Base-by-base conservation (phyloP, 768 basidiomycete species). In the Pluteus cervinus region DNA sequence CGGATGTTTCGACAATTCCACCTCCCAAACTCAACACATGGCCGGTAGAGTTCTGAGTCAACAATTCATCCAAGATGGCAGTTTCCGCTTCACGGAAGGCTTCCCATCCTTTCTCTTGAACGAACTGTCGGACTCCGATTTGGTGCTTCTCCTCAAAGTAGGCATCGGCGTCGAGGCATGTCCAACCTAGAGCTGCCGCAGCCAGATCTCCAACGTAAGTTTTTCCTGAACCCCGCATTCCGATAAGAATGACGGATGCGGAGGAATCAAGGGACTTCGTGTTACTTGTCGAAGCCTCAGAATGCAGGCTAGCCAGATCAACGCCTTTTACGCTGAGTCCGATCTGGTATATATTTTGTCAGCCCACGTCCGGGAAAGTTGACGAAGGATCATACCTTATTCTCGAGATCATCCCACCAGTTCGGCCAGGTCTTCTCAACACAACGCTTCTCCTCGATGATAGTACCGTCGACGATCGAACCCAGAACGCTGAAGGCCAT, bases 381-480 rank as follows among this genome's bases (percentile, higher is more conserved):
- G 24, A 11, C 14, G 29, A 40, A 25, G 11, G 14, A 14, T 40
- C 66, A 3, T 35, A 87, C 89, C 78, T 96, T 96, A 66, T 89
- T 92, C 55, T 88, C 78, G 17, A 99, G 69, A 58, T 98, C 96
- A 54, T 98, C 96, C 93, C 94, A 99, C 90, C 93, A 99, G 55
- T 92, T 93, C 0, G 96, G 96, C 94, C 94, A 99, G 0, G 94
- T 99, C 75, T 99, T 99, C 62, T 94, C 94, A 22, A 99, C 96
- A 53, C 96, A 97, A 37, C 93, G 72, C 62, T 94, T 94, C 66
- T 98, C 94, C 53, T 97, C 92, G 20, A 98, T 70, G 46, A 89
- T 65, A 2, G 87, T 86, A n/a, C 73, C 76, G 23, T 71, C 61
- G 26, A 90, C 62, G 3, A 89, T 73, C 4, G 82, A 72, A 14